Evolutionary conservation across 257 asterid genomes (phyloP).

Genomic region (Solanum chmielewskii): DNA sequence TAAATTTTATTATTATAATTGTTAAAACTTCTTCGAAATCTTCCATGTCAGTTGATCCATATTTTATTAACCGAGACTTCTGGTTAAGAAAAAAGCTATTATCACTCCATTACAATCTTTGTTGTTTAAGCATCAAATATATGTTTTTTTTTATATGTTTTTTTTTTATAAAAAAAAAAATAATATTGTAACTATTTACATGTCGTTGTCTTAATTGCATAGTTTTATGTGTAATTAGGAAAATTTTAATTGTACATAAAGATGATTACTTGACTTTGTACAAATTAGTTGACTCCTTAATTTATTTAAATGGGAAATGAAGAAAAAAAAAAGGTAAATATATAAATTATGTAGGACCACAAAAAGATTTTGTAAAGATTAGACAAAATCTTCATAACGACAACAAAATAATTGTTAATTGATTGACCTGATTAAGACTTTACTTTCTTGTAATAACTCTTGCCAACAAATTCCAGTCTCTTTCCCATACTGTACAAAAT

Average conservation of each 20-base stretch:
- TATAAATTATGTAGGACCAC: background rate
- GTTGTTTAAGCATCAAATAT: background rate
- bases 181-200: background rate
- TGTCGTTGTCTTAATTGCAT: background rate
- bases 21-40: background rate
- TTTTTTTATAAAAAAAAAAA: too few relatives aligned
- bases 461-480: conserved; percentile 1
- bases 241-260: background rate
- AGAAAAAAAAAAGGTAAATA: background rate
- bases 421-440: background rate
- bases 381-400: conserved; percentile 4
- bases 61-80: too few relatives aligned
- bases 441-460: conserved; percentile 2
- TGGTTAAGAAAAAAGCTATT: too few relatives aligned
- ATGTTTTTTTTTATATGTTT: rapidly evolving
- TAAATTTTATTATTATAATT: background rate
- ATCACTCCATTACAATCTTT: too few relatives aligned
- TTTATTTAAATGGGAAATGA: background rate
- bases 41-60: background rate
- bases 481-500: background rate
- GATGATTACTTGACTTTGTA: background rate
- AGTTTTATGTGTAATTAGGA: background rate
- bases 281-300: background rate
- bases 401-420: background rate
- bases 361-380: conserved; percentile 3